phyloP scores from a whole-genome alignment of 2,329 filamentous ascomycete species.

The Lasiodiplodia sp. region DNA sequence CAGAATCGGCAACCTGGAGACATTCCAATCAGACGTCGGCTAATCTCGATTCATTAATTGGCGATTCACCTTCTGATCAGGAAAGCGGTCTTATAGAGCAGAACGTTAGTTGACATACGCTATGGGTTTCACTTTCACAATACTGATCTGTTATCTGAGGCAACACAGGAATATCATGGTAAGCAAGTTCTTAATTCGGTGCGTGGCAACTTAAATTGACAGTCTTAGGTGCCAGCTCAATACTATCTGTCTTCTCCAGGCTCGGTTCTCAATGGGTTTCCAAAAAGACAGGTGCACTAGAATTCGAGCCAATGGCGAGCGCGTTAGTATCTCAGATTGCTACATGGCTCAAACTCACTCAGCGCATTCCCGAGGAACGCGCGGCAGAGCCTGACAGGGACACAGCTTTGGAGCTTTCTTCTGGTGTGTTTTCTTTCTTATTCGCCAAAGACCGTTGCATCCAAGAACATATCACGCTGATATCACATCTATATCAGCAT shows the following conservation, averaged over 20 bases:
- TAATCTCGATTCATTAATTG: neutral
- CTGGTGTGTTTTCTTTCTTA: neutral
- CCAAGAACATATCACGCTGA: neutral
- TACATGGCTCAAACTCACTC: neutral
- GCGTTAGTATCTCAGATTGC: neutral
- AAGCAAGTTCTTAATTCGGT: neutral
- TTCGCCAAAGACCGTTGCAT: neutral
- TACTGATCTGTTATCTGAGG: neutral
- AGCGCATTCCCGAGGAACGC: neutral
- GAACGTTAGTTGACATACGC: neutral
- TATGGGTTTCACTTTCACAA: neutral
- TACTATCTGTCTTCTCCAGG: neutral
- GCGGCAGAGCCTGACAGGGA: neutral
- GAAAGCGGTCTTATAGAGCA: neutral
- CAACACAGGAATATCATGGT: neutral
- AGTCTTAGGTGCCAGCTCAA: neutral
- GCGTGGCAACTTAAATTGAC: neutral
- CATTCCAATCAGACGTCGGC: neutral
- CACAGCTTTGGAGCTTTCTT: neutral
- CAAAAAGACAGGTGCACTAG: neutral
- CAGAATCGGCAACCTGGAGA: neutral
- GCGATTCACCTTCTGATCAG: neutral
- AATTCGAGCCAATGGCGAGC: neutral
- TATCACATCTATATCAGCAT: neutral
- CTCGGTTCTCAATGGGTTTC: neutral